Evolutionary conservation across 805 yeast species (phyloP).

Genomic region (Babjeviella inositovora): DNA sequence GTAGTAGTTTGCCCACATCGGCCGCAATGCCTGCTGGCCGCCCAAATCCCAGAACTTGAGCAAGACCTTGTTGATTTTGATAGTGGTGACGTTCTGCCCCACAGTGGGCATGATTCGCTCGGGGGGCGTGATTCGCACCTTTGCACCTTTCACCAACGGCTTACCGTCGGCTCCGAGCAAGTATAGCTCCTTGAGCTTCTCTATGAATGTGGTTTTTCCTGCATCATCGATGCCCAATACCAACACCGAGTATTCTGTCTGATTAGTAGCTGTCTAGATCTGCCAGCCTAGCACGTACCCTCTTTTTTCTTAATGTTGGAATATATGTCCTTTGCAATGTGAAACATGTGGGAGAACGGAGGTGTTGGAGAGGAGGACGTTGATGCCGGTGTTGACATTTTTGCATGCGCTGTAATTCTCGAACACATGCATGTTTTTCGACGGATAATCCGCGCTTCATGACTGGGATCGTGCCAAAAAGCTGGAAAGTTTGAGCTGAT

Average conservation of each 20-base stretch:
- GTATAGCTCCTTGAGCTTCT: slow-evolving; percentile 42
- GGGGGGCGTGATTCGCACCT: slow-evolving; percentile 26
- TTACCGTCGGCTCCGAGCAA: no score
- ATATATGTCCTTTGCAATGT: slow-evolving; percentile 45
- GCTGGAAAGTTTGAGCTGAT: no score
- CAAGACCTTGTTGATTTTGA: slow-evolving; percentile 20
- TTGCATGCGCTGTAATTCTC: no score
- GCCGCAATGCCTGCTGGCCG: slow-evolving; percentile 76
- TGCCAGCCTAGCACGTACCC: slow-evolving; percentile 10
- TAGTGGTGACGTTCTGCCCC: slow-evolving; percentile 68
- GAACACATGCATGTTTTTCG: no score
- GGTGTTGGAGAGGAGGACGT: no score
- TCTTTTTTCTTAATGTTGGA: slow-evolving; percentile 40
- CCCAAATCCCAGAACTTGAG: slow-evolving; percentile 95
- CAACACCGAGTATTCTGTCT: slow-evolving; percentile 50
- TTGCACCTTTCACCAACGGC: no score
- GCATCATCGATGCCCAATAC: slow-evolving; percentile 91
- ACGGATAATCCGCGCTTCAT: no score
- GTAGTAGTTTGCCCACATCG: slow-evolving; percentile 82
- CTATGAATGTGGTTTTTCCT: slow-evolving; percentile 78
- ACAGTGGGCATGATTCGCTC: slow-evolving; percentile 79
- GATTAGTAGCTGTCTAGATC: slow-evolving; percentile 2
- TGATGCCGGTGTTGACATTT: no score
- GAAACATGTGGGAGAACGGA: slow-evolving; percentile 64
- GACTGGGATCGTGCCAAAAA: no score